Evolutionary conservation across 805 yeast species (phyloP), one percentile per base, ranked within the genome.

Genomic region (Starmerella bombicola): DNA sequence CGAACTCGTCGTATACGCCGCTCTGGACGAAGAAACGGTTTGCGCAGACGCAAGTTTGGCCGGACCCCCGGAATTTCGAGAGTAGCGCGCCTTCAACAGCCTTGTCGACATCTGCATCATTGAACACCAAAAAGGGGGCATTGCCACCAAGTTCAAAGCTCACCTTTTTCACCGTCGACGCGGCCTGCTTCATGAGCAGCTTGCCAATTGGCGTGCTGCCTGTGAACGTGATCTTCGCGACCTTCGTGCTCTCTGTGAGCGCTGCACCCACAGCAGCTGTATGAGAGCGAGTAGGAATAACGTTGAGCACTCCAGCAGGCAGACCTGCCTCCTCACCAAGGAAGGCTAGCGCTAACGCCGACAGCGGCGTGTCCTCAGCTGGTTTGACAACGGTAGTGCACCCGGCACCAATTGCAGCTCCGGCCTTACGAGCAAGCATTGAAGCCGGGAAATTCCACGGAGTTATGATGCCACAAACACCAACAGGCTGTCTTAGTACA

Each of bases 391-490:
- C 82, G 3, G 78, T 63, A 5, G 88, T 74, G 59, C 88, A 80
- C 1, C 91, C 93, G 13, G 81, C 80, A 15, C 91, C 86, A 23
- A 78, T 54, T 2, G 83, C 84, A 24, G 88, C 84, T 17, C 80
- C 86, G 38, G 76, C 61, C 55, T 79, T 79, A 49, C 85, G 64
- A 5, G 84, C 69, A 46, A 78, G 76, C 86, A 78, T 79, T 12
- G 86, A 82, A 18, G 74, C 62, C 3, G 93, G 93, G 60, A 80
- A 81, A 59, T 81, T 80, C 91, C 91, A 80, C 3, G 91, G 91
- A 3, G 88, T 78, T 52, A 80, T 58, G 40, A 80, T 72, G 8
- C 85, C 86, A 51, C 80, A 78, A 1, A 78, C 85, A 6, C 93
- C 93, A 36, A 80, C 65, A n/a, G 93, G 88, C 56, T 79, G 84